A percentile compares a stretch with the other conserved stretches of the same genome.
phyloP scores from a whole-genome alignment of 202 grass and related monocot species.

The Elaeis oleifera region DNA sequence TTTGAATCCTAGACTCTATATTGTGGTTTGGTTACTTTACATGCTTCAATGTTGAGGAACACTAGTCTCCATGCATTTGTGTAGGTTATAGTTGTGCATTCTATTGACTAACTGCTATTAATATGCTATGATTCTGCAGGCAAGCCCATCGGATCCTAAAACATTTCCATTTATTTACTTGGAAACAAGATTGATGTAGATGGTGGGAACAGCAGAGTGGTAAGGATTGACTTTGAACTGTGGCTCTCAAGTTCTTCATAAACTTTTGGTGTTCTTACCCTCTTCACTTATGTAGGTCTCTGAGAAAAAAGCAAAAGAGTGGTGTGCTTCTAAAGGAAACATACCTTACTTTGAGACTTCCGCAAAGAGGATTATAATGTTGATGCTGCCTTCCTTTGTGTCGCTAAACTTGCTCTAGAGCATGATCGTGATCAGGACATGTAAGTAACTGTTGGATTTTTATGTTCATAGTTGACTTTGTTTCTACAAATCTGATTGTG shows the following conservation, averaged over 20 bases:
- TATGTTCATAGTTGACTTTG: background rate
- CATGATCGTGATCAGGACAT: constrained; percentile 93
- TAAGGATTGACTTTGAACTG: constrained; percentile 26
- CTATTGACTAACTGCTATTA: constrained; percentile 7
- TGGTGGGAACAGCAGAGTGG: constrained; percentile 98
- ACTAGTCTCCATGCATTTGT: background rate
- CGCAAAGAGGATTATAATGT: constrained; percentile 93
- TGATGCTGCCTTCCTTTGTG: constrained; percentile 68
- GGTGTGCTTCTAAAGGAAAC: constrained; percentile 82
- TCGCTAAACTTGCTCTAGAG: constrained; percentile 87
- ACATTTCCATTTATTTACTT: constrained; percentile 96
- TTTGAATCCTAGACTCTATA: no score
- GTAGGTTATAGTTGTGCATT: background rate
- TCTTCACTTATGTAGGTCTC: constrained; percentile 44
- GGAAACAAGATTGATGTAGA: constrained; percentile 98
- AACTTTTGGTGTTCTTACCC: no score
- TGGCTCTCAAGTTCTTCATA: no score
- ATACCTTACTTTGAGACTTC: constrained; percentile 98
- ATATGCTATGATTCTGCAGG: constrained; percentile 38
- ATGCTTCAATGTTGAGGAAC: no score
- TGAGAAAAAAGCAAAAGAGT: constrained; percentile 93
- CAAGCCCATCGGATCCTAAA: constrained; percentile 81
- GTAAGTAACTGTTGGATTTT: constrained; percentile 41
- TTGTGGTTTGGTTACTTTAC: no score
- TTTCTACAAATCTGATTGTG: constrained; percentile 2